Percentiles rank a stretch among this genome's conserved stretches.
These are phyloP conservation scores for Leccinum idahoense DNA, from an alignment of 1,284 basidiomycete species.

Conservation along the genomic window DNA sequence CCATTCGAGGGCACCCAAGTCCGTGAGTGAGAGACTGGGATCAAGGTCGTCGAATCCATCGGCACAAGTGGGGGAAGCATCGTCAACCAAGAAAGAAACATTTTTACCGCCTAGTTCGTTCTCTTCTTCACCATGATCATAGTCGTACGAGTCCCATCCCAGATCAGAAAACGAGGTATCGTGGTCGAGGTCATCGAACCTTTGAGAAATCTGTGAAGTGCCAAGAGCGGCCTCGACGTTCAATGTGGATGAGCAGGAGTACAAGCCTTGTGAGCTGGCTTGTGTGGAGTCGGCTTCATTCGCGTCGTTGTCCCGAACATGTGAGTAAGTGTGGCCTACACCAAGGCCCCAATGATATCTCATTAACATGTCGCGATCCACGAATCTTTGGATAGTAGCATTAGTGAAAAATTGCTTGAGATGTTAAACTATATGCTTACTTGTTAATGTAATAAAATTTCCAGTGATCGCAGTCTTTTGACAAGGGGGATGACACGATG, in stretches of 20 bases:
- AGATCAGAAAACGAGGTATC: background rate
- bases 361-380: background rate
- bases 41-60: no score
- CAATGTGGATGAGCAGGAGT: background rate
- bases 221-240: background rate
- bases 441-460: background rate
- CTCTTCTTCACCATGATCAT: background rate
- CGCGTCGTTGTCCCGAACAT: background rate
- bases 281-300: background rate
- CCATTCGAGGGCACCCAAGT: no score
- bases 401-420: background rate
- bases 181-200: background rate
- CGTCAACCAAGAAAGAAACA: no score
- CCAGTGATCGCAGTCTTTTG: background rate
- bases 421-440: background rate
- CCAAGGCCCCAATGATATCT: background rate
- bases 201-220: no score
- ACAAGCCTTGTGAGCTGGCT: background rate
- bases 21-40: no score
- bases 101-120: background rate
- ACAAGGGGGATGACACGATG: background rate
- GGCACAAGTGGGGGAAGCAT: no score
- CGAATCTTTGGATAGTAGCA: background rate
- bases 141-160: background rate
- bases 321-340: background rate